Evolutionary conservation across 345 rosid species (phyloP).

Genomic region (Brassica napus): DNA sequence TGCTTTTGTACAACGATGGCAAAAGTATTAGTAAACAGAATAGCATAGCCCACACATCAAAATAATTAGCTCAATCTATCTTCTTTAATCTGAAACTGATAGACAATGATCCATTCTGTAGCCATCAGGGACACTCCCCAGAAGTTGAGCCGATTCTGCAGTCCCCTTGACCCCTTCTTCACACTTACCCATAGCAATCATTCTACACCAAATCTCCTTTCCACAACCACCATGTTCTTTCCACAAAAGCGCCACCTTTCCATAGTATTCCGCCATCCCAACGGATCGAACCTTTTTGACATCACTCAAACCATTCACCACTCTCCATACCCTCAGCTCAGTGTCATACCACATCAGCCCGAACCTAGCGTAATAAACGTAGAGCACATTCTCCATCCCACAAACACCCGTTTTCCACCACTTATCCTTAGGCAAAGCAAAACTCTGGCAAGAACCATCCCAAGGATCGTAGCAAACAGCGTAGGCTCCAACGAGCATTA

Average conservation of each 20-base stretch:
- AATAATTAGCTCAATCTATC: no score
- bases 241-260: not conserved
- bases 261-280: slow-evolving; percentile 10
- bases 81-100: no score
- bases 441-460: not conserved
- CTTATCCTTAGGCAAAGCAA: not conserved
- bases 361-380: not conserved
- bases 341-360: not conserved
- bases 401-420: not conserved
- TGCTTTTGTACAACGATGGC: no score
- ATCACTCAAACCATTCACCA: not conserved
- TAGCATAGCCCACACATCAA: no score
- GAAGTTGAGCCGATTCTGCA: no score
- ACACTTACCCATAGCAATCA: no score
- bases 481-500: not conserved
- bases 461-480: not conserved
- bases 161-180: no score
- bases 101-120: no score
- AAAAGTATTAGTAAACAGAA: no score
- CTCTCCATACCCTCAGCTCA: not conserved
- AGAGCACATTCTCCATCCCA: not conserved
- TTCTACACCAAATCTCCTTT: no score
- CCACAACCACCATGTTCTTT: no score
- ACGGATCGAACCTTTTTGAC: not conserved
- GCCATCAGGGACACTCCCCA: no score